These are phyloP conservation scores for Thymus mandschuricus DNA, from an alignment of 257 asterid genomes.

Conservation along the genomic window DNA sequence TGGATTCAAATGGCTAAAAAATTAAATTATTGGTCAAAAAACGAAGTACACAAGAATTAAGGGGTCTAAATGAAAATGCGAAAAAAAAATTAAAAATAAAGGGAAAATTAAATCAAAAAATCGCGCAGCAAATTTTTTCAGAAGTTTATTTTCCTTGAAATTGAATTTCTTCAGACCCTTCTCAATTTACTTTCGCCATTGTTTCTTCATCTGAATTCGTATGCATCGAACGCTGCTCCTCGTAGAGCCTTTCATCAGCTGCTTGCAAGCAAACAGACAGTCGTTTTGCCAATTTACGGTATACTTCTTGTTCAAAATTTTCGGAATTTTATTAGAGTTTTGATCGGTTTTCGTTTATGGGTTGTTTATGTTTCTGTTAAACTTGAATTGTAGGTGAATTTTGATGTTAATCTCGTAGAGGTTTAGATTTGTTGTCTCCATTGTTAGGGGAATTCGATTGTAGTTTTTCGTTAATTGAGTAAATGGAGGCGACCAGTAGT, in stretches of 20 bases:
- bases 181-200: conserved; percentile 27
- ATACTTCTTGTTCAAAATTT: neutral
- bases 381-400: conserved; percentile 27
- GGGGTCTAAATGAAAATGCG: conserved; percentile 28
- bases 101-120: conserved; percentile 5
- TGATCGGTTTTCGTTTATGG: neutral
- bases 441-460: conserved; percentile 13
- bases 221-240: conserved; percentile 12
- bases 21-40: conserved; percentile 1
- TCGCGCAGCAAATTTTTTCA: neutral
- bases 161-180: conserved; percentile 32
- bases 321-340: conserved; percentile 10
- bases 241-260: conserved; percentile 21
- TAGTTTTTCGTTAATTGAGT: neutral
- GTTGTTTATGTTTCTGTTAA: conserved; percentile 15
- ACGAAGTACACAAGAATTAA: neutral
- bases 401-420: conserved; percentile 22
- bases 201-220: conserved; percentile 1
- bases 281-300: conserved; percentile 33
- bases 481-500: conserved; percentile 61
- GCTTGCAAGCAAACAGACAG: conserved; percentile 21
- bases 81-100: neutral
- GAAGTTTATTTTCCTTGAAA: conserved; percentile 11
- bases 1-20: neutral
- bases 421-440: conserved; percentile 15